phyloP scores from a whole-genome alignment of 2,329 filamentous ascomycete genomes.

The Cryphonectria radicalis region DNA sequence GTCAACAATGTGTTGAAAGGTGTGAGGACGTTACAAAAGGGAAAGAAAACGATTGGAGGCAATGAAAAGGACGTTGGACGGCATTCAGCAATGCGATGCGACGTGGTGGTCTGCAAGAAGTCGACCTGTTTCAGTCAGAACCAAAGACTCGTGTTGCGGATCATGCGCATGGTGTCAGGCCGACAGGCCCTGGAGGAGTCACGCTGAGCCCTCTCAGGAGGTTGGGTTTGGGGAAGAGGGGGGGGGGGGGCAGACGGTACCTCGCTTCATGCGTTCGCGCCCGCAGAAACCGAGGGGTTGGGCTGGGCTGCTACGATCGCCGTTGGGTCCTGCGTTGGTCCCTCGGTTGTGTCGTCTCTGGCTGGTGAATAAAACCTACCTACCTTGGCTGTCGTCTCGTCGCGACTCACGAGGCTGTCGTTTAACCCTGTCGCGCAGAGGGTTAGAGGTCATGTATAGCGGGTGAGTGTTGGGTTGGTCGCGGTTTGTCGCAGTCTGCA shows the following conservation, averaged over 20 bases:
- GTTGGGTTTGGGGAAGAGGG: not conserved
- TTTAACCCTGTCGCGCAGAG: constrained; percentile 21
- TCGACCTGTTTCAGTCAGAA: constrained; percentile 29
- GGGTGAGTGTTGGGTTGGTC: not conserved
- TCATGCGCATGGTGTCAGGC: constrained; percentile 23
- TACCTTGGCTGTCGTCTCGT: constrained; percentile 19
- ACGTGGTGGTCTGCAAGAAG: constrained; percentile 8
- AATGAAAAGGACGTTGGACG: not conserved
- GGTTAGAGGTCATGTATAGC: not conserved
- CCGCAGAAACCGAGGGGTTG: constrained; percentile 17
- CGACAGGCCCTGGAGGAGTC: constrained; percentile 9
- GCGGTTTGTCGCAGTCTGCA: not conserved
- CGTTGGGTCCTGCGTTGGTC: constrained; percentile 10
- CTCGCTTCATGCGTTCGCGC: constrained; percentile 6
- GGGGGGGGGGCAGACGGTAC: not conserved
- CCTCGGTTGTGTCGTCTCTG: not conserved
- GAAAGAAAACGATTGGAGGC: not conserved
- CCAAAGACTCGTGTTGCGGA: constrained; percentile 23
- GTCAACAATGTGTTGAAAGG: not conserved
- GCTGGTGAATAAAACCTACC: constrained; percentile 13
- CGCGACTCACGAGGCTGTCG: constrained; percentile 23
- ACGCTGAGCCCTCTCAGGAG: constrained; percentile 6
- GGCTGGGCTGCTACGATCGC: constrained; percentile 7
- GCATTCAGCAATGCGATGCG: constrained; percentile 11
- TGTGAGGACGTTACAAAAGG: not conserved